Evolutionary conservation across 2,329 filamentous ascomycete species (phyloP).

Genomic region (Colletotrichum chlorophyti): DNA sequence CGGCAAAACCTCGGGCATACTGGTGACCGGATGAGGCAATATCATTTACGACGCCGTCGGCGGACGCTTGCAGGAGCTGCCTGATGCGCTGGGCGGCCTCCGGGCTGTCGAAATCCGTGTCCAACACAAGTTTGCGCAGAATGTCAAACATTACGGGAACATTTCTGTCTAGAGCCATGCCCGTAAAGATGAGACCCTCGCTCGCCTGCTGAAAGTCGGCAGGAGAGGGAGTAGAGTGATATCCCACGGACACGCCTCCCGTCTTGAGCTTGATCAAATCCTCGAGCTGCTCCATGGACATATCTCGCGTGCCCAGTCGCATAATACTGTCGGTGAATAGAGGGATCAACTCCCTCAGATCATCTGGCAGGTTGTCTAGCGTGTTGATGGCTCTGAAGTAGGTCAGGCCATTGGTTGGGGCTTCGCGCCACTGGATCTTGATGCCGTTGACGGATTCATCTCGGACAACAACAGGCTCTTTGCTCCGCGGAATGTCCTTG

Average conservation of each 20-base stretch:
- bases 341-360: conserved; percentile 83
- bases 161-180: conserved; percentile 89
- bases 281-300: conserved; percentile 93
- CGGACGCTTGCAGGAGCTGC: conserved; percentile 84
- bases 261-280: conserved; percentile 97
- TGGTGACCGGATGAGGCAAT: conserved; percentile 91
- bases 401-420: conserved; percentile 92
- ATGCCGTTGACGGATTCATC: conserved; percentile 72
- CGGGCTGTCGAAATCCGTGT: conserved; percentile 88
- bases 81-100: conserved; percentile 83
- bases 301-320: conserved; percentile 86
- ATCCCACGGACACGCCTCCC: conserved; percentile 84
- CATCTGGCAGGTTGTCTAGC: conserved; percentile 80
- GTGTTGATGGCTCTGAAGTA: conserved; percentile 92
- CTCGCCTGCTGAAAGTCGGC: conserved; percentile 72
- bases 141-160: conserved; percentile 91
- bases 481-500: conserved; percentile 83
- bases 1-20: conserved; percentile 84
- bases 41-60: conserved; percentile 88
- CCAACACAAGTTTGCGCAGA: conserved; percentile 77
- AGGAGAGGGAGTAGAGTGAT: conserved; percentile 83
- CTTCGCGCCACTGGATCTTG: conserved; percentile 87
- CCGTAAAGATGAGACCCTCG: conserved; percentile 85
- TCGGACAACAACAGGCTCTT: conserved; percentile 64
- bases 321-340: conserved; percentile 92